Percentiles rank a stretch among this genome's conserved stretches.
These are phyloP conservation scores for Brasenia schreberi DNA, from an alignment of 164 flowering plant genomes.

Conservation along the genomic window DNA sequence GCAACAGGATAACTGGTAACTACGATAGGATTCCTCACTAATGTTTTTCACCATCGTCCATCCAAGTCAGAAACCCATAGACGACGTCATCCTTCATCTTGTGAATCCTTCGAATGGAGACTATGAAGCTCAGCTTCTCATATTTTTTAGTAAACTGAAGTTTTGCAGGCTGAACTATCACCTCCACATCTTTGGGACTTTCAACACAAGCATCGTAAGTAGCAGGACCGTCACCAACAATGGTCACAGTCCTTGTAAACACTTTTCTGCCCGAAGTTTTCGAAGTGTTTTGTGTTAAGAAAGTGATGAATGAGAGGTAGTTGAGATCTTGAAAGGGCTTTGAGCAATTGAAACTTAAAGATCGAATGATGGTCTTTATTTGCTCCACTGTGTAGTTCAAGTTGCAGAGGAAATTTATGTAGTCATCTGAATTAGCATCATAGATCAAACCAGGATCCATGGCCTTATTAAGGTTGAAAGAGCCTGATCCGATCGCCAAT, in stretches of 20 bases:
- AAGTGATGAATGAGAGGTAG: conserved; percentile 47
- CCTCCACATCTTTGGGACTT: conserved; percentile 1
- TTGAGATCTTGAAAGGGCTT: conserved; percentile 23
- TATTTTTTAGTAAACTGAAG: conserved; percentile 3
- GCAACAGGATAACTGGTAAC: conserved; percentile 13
- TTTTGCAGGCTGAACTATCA: conserved; percentile 2
- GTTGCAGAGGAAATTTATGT: conserved; percentile 31
- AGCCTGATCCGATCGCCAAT: conserved; percentile 48
- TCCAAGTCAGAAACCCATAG: conserved; percentile 45
- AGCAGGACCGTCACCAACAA: conserved; percentile 3
- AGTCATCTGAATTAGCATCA: conserved; percentile 22
- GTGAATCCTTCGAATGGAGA: conserved; percentile 17
- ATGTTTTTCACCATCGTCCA: conserved; percentile 23
- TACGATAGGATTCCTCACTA: conserved; percentile 55
- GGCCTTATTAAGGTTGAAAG: conserved; percentile 44
- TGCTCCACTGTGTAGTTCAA: conserved; percentile 27
- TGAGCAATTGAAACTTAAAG: not conserved
- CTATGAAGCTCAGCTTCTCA: conserved; percentile 3
- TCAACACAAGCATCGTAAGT: conserved; percentile 2
- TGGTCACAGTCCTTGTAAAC: conserved; percentile 34
- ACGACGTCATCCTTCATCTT: conserved; percentile 12
- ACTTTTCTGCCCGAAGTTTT: conserved; percentile 4
- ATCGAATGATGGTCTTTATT: conserved; percentile 17
- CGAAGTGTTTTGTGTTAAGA: conserved; percentile 9
- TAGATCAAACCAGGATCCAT: conserved; percentile 47